A percentile compares a stretch with the other conserved stretches of the same genome.
Conservation (phyloP, 306 rosid species). For the Senna siamea region DNA sequence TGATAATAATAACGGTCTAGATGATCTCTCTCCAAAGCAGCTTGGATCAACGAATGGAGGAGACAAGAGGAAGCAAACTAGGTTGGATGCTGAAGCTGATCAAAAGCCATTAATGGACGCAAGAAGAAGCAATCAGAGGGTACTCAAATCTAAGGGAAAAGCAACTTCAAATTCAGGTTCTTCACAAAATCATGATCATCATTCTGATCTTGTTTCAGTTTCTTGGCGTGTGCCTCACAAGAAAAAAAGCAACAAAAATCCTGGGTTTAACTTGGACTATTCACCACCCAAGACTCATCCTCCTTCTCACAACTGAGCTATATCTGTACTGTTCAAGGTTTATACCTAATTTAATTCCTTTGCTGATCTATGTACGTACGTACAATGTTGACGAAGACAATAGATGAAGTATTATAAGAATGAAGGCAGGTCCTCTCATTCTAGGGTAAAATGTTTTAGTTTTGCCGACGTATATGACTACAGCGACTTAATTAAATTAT, state of each 20-base stretch:
- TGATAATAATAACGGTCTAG: constrained; percentile 13
- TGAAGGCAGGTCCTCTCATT: too few relatives aligned
- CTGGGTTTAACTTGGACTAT: constrained; percentile 66
- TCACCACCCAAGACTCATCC: constrained; percentile 77
- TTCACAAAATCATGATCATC: constrained; percentile 29
- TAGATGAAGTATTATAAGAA: too few relatives aligned
- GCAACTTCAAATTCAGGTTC: not conserved
- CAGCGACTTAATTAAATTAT: constrained; percentile 4
- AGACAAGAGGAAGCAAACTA: constrained; percentile 9
- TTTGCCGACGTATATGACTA: constrained; percentile 4
- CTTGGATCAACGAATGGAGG: constrained; percentile 33
- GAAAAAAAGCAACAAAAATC: constrained; percentile 53
- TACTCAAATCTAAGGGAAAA: constrained; percentile 8
- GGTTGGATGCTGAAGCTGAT: constrained; percentile 1
- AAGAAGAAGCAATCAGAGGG: constrained; percentile 12
- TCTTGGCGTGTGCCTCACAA: constrained; percentile 56
- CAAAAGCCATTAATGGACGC: constrained; percentile 7
- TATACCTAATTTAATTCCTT: too few relatives aligned
- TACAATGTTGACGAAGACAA: too few relatives aligned
- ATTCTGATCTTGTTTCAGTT: constrained; percentile 17
- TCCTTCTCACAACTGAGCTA: constrained; percentile 65
- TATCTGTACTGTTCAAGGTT: too few relatives aligned
- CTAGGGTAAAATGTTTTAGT: constrained; percentile 2
- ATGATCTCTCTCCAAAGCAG: constrained; percentile 36
- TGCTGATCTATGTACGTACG: too few relatives aligned